Conservation (phyloP, 257 asterid genomes). For the Jaltomata sinuosa region DNA sequence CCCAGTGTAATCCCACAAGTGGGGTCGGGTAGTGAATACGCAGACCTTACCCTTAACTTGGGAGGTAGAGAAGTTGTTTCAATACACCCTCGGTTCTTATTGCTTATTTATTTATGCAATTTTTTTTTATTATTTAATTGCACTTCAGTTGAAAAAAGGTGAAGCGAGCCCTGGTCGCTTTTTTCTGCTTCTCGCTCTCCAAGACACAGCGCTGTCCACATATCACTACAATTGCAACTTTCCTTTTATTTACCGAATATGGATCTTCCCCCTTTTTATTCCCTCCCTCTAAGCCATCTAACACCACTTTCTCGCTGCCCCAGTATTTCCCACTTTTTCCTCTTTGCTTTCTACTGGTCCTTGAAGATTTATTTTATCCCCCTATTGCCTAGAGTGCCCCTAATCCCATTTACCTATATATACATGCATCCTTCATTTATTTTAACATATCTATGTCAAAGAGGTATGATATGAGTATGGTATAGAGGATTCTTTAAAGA, state of each 20-base stretch:
- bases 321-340: neutral
- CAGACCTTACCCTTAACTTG: too few relatives aligned
- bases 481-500: neutral
- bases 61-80: too few relatives aligned
- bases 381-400: neutral
- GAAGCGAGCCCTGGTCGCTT: too few relatives aligned
- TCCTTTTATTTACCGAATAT: neutral
- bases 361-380: neutral
- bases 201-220: neutral
- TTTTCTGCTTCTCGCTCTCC: too few relatives aligned
- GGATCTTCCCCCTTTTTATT: neutral
- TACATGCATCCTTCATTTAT: neutral
- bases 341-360: neutral
- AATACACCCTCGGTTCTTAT: too few relatives aligned
- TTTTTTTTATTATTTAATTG: too few relatives aligned
- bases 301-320: neutral
- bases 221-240: neutral
- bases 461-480: neutral
- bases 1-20: too few relatives aligned
- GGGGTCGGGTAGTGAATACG: too few relatives aligned
- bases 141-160: too few relatives aligned
- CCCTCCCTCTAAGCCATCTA: neutral
- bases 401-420: neutral
- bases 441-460: neutral
- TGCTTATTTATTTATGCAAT: too few relatives aligned